phyloP scores from a whole-genome alignment of 2,329 filamentous ascomycete genomes.

The Sphaceloma murrayae region DNA sequence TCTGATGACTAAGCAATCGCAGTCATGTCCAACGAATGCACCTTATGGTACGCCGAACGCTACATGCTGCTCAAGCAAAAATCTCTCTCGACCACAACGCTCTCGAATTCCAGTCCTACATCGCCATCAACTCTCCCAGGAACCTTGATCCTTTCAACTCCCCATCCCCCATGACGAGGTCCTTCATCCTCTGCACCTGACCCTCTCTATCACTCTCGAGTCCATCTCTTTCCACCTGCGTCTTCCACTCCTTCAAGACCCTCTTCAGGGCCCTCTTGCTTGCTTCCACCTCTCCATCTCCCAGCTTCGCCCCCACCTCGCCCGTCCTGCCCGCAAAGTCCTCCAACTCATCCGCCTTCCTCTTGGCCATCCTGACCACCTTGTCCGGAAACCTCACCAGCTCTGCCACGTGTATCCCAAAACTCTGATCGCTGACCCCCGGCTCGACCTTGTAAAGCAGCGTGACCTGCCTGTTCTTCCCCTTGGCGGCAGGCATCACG shows the following conservation, averaged over 20 bases:
- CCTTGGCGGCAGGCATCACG: slow-evolving; percentile 24
- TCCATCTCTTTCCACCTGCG: slow-evolving; percentile 49
- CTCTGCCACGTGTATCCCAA: slow-evolving; percentile 96
- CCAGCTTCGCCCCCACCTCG: slow-evolving; percentile 50
- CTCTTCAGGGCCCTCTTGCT: slow-evolving; percentile 79
- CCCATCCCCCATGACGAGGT: slow-evolving; percentile 65
- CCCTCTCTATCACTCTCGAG: slow-evolving; percentile 46
- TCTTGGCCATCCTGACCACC: slow-evolving; percentile 97
- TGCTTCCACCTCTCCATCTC: slow-evolving; percentile 78
- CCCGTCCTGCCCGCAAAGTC: slow-evolving; percentile 81
- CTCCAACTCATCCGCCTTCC: slow-evolving; percentile 95
- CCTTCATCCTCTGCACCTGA: slow-evolving; percentile 58
- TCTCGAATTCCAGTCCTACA: neutral
- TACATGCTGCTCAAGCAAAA: neutral
- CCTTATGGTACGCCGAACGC: neutral
- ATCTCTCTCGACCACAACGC: neutral
- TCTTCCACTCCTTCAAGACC: slow-evolving; percentile 77
- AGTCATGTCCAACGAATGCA: no score
- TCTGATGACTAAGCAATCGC: no score
- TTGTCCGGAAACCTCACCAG: slow-evolving; percentile 93
- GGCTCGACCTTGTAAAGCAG: slow-evolving; percentile 94
- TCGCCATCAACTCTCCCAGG: slow-evolving; percentile 36
- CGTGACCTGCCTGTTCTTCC: slow-evolving; percentile 64
- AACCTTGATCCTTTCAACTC: slow-evolving; percentile 55
- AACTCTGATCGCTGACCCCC: slow-evolving; percentile 92